A percentile compares a stretch with the other conserved stretches of the same genome.
These are phyloP conservation scores for Bertia moriformis DNA, from an alignment of 2,329 filamentous ascomycete species.

Conservation along the genomic window DNA sequence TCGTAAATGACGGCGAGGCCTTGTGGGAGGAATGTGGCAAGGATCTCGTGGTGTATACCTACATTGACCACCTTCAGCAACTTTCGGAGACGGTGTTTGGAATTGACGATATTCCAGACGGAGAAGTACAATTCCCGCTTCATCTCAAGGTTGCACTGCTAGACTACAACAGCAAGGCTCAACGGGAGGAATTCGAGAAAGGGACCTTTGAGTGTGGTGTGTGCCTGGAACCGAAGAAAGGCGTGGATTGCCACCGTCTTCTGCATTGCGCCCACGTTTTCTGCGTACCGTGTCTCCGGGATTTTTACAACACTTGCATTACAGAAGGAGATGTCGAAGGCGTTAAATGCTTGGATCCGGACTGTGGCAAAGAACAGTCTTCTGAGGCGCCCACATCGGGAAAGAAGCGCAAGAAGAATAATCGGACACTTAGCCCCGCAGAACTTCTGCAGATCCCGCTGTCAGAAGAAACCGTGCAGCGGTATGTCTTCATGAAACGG, in stretches of 20 bases:
- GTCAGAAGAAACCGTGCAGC: slow-evolving; percentile 57
- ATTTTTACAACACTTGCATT: slow-evolving; percentile 50
- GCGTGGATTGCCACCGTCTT: slow-evolving; percentile 38
- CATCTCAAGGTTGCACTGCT: slow-evolving; percentile 34
- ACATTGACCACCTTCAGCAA: slow-evolving; percentile 45
- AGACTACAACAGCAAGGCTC: slow-evolving; percentile 36
- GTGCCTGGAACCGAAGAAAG: slow-evolving; percentile 52
- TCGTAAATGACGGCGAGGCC: slow-evolving; percentile 27
- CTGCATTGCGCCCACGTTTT: slow-evolving; percentile 46
- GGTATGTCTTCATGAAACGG: slow-evolving; percentile 80
- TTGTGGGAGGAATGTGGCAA: slow-evolving; percentile 47
- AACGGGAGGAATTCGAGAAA: slow-evolving; percentile 38
- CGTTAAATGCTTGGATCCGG: slow-evolving; percentile 42
- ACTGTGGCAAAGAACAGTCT: slow-evolving; percentile 29
- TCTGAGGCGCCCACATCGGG: slow-evolving; percentile 4
- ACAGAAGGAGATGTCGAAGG: slow-evolving; percentile 43
- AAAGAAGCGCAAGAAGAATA: slow-evolving; percentile 24
- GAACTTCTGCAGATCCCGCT: slow-evolving; percentile 61
- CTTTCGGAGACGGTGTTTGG: slow-evolving; percentile 38
- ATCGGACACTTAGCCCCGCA: slow-evolving; percentile 40
- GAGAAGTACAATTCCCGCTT: slow-evolving; percentile 27
- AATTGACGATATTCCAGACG: slow-evolving; percentile 20
- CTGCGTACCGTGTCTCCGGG: slow-evolving; percentile 44
- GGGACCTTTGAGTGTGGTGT: slow-evolving; percentile 50
- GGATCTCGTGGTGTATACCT: slow-evolving; percentile 39